Conservation (phyloP, 352 stramenopile genomes). For the Globisporangium emineosum region DNA sequence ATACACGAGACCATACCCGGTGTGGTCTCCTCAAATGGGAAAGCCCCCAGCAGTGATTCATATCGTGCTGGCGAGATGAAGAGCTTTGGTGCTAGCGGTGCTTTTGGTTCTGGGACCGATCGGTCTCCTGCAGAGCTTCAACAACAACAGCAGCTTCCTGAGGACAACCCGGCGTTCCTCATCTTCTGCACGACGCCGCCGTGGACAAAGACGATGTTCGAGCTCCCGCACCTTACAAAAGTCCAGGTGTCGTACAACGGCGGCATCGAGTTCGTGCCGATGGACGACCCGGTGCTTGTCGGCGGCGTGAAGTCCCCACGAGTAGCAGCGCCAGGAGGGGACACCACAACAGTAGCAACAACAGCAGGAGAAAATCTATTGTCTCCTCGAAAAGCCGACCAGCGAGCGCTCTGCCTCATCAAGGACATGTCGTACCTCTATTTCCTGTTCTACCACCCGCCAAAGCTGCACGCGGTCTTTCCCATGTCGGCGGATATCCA, state of each 20-base stretch:
- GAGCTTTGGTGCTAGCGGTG: neutral
- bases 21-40: constrained; percentile 3
- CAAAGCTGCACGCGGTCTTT: constrained; percentile 40
- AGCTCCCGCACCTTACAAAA: constrained; percentile 55
- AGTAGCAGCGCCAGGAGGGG: neutral
- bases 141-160: neutral
- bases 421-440: constrained; percentile 70
- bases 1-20: constrained; percentile 23
- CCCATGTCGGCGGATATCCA: constrained; percentile 65
- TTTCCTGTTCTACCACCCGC: constrained; percentile 71
- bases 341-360: neutral
- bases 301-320: constrained; percentile 8
- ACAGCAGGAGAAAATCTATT: neutral
- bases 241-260: constrained; percentile 70
- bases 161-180: constrained; percentile 33
- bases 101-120: neutral
- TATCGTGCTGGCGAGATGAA: neutral
- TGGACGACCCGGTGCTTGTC: constrained; percentile 18
- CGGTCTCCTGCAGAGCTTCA: neutral
- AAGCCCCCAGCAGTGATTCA: neutral
- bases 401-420: constrained; percentile 23
- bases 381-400: neutral
- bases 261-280: constrained; percentile 49
- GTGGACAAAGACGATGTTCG: constrained; percentile 28
- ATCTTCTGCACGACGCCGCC: constrained; percentile 46